Conservation (phyloP, 331 rosid genomes). For the Erythrophleum ivorense region DNA sequence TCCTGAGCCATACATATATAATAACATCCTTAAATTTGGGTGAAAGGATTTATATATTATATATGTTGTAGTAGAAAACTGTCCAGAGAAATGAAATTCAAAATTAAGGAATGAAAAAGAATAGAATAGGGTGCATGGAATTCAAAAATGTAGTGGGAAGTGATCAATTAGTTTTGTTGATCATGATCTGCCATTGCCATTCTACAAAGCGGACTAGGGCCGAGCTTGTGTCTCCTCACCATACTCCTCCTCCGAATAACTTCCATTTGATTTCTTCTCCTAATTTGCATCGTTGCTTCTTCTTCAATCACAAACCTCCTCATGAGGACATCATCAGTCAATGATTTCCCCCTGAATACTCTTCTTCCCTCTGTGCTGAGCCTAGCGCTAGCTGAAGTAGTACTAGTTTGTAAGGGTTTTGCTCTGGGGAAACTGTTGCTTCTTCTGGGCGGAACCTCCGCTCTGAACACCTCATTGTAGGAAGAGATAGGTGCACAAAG, state of each 20-base stretch:
- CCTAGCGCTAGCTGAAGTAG: slow-evolving; percentile 49
- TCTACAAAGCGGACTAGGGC: slow-evolving; percentile 91
- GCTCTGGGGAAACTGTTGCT: slow-evolving; percentile 89
- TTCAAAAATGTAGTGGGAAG: neutral
- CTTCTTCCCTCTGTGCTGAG: slow-evolving; percentile 72
- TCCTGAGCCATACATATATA: too few relatives aligned
- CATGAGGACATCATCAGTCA: slow-evolving; percentile 93
- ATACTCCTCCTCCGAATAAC: slow-evolving; percentile 75
- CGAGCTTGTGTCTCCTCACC: slow-evolving; percentile 73
- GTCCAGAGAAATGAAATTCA: neutral
- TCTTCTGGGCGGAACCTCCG: slow-evolving; percentile 83
- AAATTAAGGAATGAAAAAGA: too few relatives aligned
- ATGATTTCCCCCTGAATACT: slow-evolving; percentile 85
- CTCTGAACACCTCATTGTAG: slow-evolving; percentile 72
- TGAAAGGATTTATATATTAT: too few relatives aligned
- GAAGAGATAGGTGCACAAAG: slow-evolving; percentile 93
- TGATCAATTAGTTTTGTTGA: slow-evolving; percentile 33
- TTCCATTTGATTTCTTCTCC: slow-evolving; percentile 90
- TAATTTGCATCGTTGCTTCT: slow-evolving; percentile 95
- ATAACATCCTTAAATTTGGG: too few relatives aligned
- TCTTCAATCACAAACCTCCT: slow-evolving; percentile 89
- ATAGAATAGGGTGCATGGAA: neutral
- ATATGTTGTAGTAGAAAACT: neutral
- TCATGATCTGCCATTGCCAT: slow-evolving; percentile 68
- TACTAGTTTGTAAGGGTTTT: slow-evolving; percentile 49